Evolutionary conservation across 345 rosid species (phyloP), one percentile per base, ranked within the genome.

Genomic region (Eucalyptus curtisii): DNA sequence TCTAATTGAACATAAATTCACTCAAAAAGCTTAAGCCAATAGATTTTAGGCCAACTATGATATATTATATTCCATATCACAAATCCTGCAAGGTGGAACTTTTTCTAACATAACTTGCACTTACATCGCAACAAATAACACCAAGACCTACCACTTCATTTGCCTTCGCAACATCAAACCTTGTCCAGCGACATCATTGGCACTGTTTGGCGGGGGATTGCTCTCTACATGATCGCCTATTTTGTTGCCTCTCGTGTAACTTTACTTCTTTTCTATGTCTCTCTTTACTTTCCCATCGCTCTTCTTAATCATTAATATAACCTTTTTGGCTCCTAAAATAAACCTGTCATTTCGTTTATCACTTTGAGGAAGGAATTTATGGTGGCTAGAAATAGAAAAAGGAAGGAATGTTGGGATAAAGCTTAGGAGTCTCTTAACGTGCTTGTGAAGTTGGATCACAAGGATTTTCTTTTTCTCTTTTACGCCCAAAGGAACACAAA

Each of bases 221-320:
- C 94, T 48, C 98, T 97, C 91, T 96, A 96, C 92, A 90, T 97
- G 95, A 91, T 96, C 12, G 97, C 98, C 20, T 96, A 96, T 88
- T 97, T 97, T 52, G 98, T 97, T 47, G 99, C 99, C 3, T 95
- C 99, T 4, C 99, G 94, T 81, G 99, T 96, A 94, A 94, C 96
- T 85, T 45, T 42, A 8, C 24, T 22, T 61, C 87, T 49, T 44
- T 47, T 24, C n/a, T 53, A 55, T 59, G 91, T 87, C 47, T 8
- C 27, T 3, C 13, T 27, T 81, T 53, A 27, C 45, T 17, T 13
- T 13, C 37, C 14, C 49, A 64, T n/a, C 76, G 20, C 37, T 64
- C 76, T n/a, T 64, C 76, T 64, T 64, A 59, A 59, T 59, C 31
- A 59, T 59, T 59, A 27, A 59, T 27, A 59, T 10, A 5, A 27